Evolutionary conservation across 306 rosid species (phyloP), one percentile per base, ranked within the genome.

Genomic region (Vigna hirtella): DNA sequence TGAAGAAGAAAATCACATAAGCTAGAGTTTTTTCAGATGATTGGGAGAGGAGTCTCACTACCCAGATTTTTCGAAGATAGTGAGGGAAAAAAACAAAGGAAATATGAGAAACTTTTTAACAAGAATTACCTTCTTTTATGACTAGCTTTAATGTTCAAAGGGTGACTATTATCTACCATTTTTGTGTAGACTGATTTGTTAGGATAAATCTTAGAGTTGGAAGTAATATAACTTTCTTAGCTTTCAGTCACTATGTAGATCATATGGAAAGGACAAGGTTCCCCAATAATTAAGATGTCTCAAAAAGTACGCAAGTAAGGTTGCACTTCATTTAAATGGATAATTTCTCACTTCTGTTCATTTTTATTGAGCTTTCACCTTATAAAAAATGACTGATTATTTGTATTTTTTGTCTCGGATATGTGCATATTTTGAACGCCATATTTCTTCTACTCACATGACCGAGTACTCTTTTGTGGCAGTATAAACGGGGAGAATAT

Each of bases 401-500:
- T 4, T 56, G 51, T 30, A 56, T 32, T 57, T 61, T 75, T 76
- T 36, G 28, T 63, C 26, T 11, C 20, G 48, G 20, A 52, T 62
- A 58, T 76, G 52, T 77, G 61, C 76, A 22, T 32, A 50, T 74
- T 69, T 57, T 12, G 9, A 28, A 45, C 74, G 36, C 49, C 40
- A 22, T 42, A 40, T 18, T 75, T 49, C 28, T 81, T 40, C 22
- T 48, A 48, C 40, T 73, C 61, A 34, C 70, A 15, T 66, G 50
- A 68, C 61, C 52, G 13, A 28, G 55, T 55, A 50, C 15, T 47
- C 9, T 63, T 38, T 3, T 77, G 66, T 86, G 81, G 73, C 81
- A 86, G 89, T 74, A 81, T 86, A 77, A 83, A 86, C 10, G 89
- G 89, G 16, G 89, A 83, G 76, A 86, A 83, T 74, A 16, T 69